These are phyloP conservation scores for Stagonosporopsis tanaceti DNA, from an alignment of 2,329 filamentous ascomycete species.

Conservation along the genomic window DNA sequence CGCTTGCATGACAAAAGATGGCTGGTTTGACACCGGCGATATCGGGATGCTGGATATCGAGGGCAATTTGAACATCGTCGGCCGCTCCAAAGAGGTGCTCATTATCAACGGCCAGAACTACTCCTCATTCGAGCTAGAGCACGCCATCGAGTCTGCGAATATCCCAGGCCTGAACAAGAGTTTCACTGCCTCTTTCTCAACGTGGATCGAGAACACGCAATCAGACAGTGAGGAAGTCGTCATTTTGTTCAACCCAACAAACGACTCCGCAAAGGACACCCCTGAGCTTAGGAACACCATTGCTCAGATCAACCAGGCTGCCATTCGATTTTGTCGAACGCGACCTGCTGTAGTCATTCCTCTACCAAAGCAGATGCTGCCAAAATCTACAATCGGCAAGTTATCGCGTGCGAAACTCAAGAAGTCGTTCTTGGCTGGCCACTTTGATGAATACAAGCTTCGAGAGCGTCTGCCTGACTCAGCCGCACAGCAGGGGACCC, in stretches of 20 bases:
- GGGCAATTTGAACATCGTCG: conserved; percentile 30
- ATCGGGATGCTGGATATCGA: conserved; percentile 31
- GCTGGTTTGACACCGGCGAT: conserved; percentile 41
- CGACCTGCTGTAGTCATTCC: conserved; percentile 8
- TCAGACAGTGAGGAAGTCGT: conserved; percentile 14
- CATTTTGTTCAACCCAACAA: conserved; percentile 10
- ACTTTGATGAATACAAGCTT: conserved; percentile 8
- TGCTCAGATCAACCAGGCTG: conserved; percentile 7
- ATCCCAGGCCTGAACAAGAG: conserved; percentile 21
- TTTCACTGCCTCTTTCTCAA: conserved; percentile 14
- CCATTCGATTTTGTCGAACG: conserved; percentile 12
- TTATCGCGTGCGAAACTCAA: conserved; percentile 16
- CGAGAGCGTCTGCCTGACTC: conserved; percentile 1
- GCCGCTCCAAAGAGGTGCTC: conserved; percentile 36
- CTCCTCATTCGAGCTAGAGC: conserved; percentile 30
- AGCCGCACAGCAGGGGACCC: not conserved
- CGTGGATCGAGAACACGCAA: conserved; percentile 7
- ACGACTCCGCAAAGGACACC: conserved; percentile 1
- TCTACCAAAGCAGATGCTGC: conserved; percentile 9
- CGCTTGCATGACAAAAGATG: conserved; percentile 29
- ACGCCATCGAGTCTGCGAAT: conserved; percentile 26
- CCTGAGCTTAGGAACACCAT: conserved; percentile 9
- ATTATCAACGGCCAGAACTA: conserved; percentile 42
- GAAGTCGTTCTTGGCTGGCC: conserved; percentile 3
- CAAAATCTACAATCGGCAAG: conserved; percentile 18